These are phyloP conservation scores for Talaromyces pinophilus DNA, from an alignment of 2,329 filamentous ascomycete genomes.

Conservation along the genomic window DNA sequence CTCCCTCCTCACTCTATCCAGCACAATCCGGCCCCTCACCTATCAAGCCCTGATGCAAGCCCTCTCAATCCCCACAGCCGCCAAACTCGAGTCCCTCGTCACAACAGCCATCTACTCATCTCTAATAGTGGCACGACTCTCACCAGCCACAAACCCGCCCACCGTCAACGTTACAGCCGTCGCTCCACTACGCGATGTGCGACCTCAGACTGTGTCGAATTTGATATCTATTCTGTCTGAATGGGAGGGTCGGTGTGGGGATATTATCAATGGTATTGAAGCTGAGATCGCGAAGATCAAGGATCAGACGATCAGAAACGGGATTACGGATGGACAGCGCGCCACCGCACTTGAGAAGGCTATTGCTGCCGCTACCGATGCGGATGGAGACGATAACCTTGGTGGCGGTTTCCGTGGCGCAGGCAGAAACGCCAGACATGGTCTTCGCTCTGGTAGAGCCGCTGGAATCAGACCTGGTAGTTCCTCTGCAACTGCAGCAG, in stretches of 20 bases:
- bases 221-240: constrained; percentile 68
- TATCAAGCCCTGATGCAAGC: constrained; percentile 68
- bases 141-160: constrained; percentile 77
- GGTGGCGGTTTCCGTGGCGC: constrained; percentile 8
- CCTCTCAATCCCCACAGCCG: constrained; percentile 66
- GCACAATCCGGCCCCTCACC: constrained; percentile 65
- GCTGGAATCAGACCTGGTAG: constrained; percentile 20
- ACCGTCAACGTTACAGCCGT: constrained; percentile 77
- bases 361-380: constrained; percentile 43
- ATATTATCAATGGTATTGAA: constrained; percentile 73
- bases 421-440: constrained; percentile 21
- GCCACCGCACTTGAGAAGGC: constrained; percentile 54
- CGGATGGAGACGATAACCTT: constrained; percentile 25
- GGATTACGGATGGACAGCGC: constrained; percentile 53
- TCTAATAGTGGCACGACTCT: constrained; percentile 78
- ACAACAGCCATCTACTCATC: constrained; percentile 85
- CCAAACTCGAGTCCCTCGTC: constrained; percentile 81
- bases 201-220: constrained; percentile 67
- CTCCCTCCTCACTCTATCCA: constrained; percentile 78
- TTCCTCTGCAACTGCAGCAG: neutral
- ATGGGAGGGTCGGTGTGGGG: constrained; percentile 78
- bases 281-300: constrained; percentile 70
- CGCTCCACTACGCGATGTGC: constrained; percentile 81
- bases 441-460: neutral
- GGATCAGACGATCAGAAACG: constrained; percentile 56